These are phyloP conservation scores for Cytospora piceicola DNA, from an alignment of 2,329 filamentous ascomycete genomes.

Conservation along the genomic window DNA sequence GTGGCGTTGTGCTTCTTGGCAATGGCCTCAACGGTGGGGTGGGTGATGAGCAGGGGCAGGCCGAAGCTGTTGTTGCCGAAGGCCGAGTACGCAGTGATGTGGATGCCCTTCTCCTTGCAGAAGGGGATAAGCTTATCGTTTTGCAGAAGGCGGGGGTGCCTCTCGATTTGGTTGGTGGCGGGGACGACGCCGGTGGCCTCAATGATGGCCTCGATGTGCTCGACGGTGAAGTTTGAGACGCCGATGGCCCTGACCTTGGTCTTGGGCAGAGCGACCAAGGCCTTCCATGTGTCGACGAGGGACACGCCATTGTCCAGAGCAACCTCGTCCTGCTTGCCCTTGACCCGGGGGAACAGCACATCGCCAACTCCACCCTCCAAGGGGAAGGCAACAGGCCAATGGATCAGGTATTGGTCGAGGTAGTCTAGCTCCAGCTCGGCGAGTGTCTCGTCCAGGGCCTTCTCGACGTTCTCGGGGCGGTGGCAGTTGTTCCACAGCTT, in stretches of 20 bases:
- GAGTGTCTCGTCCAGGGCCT: conserved; percentile 59
- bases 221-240: conserved; percentile 74
- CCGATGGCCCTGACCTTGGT: conserved; percentile 69
- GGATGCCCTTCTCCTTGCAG: conserved; percentile 64
- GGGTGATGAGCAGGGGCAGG: conserved; percentile 60
- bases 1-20: conserved; percentile 55
- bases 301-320: conserved; percentile 50
- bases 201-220: conserved; percentile 59
- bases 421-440: conserved; percentile 61
- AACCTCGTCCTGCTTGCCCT: conserved; percentile 41
- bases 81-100: conserved; percentile 68
- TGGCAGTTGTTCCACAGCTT: conserved; percentile 71
- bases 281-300: conserved; percentile 51
- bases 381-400: conserved; percentile 60
- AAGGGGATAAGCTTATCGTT: conserved; percentile 63
- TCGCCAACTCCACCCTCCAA: conserved; percentile 38
- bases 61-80: conserved; percentile 52
- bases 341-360: conserved; percentile 49
- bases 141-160: conserved; percentile 64
- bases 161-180: conserved; percentile 71
- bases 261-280: conserved; percentile 51
- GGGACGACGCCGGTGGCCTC: conserved; percentile 59
- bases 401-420: conserved; percentile 65
- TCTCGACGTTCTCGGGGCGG: conserved; percentile 61
- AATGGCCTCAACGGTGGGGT: conserved; percentile 58